Percentiles rank a stretch among this genome's conserved stretches.
Conservation (phyloP, 306 rosid species). For the Pyrus bretschneideri region DNA sequence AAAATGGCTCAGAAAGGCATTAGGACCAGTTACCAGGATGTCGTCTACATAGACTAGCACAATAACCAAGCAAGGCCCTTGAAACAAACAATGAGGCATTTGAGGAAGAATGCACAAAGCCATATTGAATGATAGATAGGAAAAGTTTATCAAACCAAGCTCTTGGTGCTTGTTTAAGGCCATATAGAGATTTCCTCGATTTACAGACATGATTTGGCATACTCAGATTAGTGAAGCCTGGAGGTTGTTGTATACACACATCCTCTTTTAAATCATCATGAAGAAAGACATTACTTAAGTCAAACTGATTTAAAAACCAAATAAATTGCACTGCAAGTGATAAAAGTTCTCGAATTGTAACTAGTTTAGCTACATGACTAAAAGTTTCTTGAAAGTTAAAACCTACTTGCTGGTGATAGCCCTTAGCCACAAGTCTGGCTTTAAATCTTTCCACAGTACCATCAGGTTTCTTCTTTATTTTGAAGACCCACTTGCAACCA, state of each 20-base stretch:
- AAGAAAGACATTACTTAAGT: neutral
- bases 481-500: neutral
- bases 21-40: no score
- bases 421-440: neutral
- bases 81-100: no score
- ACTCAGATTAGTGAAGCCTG: neutral
- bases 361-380: neutral
- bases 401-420: neutral
- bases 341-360: neutral
- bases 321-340: neutral
- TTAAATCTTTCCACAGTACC: neutral
- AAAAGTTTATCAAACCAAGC: neutral
- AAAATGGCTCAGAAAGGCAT: no score
- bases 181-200: neutral
- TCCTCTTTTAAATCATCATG: neutral
- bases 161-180: no score
- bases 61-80: neutral
- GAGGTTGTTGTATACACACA: neutral
- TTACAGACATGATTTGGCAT: neutral
- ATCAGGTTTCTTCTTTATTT: no score
- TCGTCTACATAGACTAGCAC: no score
- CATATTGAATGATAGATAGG: no score
- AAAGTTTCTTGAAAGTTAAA: neutral
- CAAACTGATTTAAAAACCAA: neutral
- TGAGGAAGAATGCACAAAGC: neutral